These are phyloP conservation scores for Blastocystis sp. DNA, from an alignment of 352 stramenopile species.

Conservation along the genomic window DNA sequence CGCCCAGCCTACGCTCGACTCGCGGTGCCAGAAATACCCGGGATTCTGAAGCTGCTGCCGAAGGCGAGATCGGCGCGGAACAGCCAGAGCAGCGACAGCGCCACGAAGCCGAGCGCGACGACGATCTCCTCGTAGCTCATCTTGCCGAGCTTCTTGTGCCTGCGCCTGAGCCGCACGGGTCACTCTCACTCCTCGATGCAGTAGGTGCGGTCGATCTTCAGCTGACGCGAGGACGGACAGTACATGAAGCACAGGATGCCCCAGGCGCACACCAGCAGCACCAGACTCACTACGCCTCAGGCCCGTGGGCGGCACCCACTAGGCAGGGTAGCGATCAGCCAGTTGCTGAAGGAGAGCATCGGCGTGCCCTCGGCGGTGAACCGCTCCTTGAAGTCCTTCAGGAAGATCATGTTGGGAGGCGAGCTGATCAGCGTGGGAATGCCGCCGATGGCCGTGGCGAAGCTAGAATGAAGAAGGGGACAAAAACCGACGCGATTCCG, in stretches of 20 bases:
- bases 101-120: slow-evolving; percentile 31
- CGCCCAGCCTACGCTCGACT: slow-evolving; percentile 35
- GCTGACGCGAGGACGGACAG: slow-evolving; percentile 37
- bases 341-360: slow-evolving; percentile 54
- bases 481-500: slow-evolving; percentile 51
- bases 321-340: slow-evolving; percentile 59
- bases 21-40: neutral
- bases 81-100: slow-evolving; percentile 50
- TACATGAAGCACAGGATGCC: slow-evolving; percentile 18
- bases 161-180: neutral
- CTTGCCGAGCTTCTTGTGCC: slow-evolving; percentile 62
- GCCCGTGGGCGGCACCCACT: neutral
- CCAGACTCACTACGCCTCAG: slow-evolving; percentile 12
- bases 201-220: slow-evolving; percentile 49
- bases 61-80: slow-evolving; percentile 60
- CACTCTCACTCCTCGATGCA: slow-evolving; percentile 11
- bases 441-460: slow-evolving; percentile 46
- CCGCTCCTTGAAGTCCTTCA: slow-evolving; percentile 29
- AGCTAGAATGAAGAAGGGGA: slow-evolving; percentile 9
- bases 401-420: slow-evolving; percentile 66
- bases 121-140: slow-evolving; percentile 64
- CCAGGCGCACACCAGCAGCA: slow-evolving; percentile 38
- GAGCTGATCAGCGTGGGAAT: slow-evolving; percentile 63
- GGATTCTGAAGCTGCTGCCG: slow-evolving; percentile 53
- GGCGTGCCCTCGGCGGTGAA: slow-evolving; percentile 22